Evolutionary conservation across 2,329 filamentous ascomycete species (phyloP).

Genomic region (Colletotrichum navitas): DNA sequence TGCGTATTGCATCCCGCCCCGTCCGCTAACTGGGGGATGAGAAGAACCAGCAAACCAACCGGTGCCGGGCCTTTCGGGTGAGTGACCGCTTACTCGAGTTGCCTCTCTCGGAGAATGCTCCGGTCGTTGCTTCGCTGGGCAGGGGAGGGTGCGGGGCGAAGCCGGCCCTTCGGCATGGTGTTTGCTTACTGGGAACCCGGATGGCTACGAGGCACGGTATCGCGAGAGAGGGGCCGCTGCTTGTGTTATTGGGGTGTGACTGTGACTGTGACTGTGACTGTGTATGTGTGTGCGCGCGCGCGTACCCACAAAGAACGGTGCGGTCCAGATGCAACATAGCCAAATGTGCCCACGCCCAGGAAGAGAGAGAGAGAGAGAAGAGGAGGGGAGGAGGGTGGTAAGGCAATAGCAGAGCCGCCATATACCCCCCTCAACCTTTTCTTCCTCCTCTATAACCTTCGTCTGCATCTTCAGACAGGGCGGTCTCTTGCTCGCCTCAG

Average conservation of each 20-base stretch:
- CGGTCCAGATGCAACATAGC: conserved; percentile 15
- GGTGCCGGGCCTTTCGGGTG: neutral
- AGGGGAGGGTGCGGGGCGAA: neutral
- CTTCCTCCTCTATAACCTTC: neutral
- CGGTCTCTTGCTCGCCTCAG: conserved; percentile 5
- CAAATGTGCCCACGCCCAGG: neutral
- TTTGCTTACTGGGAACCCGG: neutral
- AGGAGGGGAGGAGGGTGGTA: conserved; percentile 17
- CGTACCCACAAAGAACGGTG: neutral
- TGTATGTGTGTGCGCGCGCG: neutral
- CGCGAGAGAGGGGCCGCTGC: neutral
- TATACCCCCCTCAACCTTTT: conserved; percentile 31
- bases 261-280: neutral
- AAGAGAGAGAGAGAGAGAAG: neutral
- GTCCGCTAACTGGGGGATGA: neutral
- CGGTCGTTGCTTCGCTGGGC: neutral
- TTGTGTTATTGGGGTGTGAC: neutral
- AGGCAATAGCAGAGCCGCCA: conserved; percentile 36
- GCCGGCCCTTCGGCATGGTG: neutral
- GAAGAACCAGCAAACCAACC: neutral
- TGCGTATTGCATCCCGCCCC: neutral
- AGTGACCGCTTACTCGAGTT: neutral
- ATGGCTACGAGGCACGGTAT: conserved; percentile 1
- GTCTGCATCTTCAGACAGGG: conserved; percentile 21
- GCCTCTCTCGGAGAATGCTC: neutral